Conservation (phyloP, 2,329 filamentous ascomycete genomes). For the Cladorrhinum sp. region DNA sequence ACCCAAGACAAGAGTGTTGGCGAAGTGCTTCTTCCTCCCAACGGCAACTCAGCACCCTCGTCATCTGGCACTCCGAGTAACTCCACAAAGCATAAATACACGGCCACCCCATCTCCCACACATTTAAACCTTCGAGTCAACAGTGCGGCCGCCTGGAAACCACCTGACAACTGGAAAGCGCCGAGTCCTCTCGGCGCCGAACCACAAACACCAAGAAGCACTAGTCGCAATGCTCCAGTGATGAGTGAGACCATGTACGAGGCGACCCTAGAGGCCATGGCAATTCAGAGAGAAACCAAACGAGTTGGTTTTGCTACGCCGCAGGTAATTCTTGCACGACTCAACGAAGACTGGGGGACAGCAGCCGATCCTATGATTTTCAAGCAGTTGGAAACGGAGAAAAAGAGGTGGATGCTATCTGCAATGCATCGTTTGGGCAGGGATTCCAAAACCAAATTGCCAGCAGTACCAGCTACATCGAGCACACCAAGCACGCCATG, state of each 20-base stretch:
- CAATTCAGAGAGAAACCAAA: constrained; percentile 51
- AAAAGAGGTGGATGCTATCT: constrained; percentile 36
- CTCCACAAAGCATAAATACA: constrained; percentile 8
- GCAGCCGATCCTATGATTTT: constrained; percentile 46
- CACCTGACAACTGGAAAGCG: constrained; percentile 44
- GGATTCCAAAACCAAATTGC: neutral
- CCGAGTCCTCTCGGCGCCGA: neutral
- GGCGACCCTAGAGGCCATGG: constrained; percentile 28
- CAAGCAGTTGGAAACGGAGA: constrained; percentile 46
- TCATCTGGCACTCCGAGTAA: constrained; percentile 11
- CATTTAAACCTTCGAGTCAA: constrained; percentile 30
- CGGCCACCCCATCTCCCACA: constrained; percentile 12
- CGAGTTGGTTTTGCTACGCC: constrained; percentile 54
- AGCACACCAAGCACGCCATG: neutral
- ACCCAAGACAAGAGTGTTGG: constrained; percentile 2
- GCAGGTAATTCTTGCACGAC: constrained; percentile 50
- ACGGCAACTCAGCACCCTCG: neutral
- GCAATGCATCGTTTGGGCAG: constrained; percentile 48
- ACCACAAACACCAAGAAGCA: neutral
- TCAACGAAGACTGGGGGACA: constrained; percentile 50
- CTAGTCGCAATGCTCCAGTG: neutral
- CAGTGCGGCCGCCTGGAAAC: constrained; percentile 44
- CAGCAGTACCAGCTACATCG: neutral
- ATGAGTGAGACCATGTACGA: constrained; percentile 20
- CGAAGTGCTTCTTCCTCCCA: neutral